A percentile compares a stretch with the other conserved stretches of the same genome.
phyloP scores from a whole-genome alignment of 495 filamentous ascomycete genomes.

The Penicillium canescens region DNA sequence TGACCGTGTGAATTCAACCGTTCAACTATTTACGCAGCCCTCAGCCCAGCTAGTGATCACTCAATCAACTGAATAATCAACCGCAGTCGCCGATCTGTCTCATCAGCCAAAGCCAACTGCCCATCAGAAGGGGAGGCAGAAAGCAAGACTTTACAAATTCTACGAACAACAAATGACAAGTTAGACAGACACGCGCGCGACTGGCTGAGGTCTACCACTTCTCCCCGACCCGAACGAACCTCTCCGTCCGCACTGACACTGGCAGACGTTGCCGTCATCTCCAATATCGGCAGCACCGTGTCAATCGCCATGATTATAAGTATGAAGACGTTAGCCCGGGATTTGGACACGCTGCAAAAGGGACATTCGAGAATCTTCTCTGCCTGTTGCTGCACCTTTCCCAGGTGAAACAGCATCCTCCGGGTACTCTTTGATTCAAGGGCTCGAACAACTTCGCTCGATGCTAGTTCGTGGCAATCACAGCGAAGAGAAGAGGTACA shows the following conservation, averaged over 20 bases:
- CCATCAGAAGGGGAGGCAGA: slow-evolving; percentile 21
- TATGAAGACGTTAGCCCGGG: background rate
- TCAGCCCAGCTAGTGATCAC: background rate
- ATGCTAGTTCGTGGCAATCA: background rate
- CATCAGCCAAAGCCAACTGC: slow-evolving; percentile 37
- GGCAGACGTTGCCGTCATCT: background rate
- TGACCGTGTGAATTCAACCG: too few species aligned
- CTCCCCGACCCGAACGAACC: background rate
- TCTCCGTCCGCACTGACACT: background rate
- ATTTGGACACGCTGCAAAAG: background rate
- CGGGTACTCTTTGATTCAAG: background rate
- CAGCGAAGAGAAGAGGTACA: background rate
- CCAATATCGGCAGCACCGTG: background rate
- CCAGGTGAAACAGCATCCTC: background rate
- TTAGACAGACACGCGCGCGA: background rate
- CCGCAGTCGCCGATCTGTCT: slow-evolving; percentile 38
- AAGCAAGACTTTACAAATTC: slow-evolving; percentile 8
- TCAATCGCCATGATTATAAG: slow-evolving; percentile 4
- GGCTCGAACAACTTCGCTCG: background rate
- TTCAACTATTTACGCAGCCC: too few species aligned
- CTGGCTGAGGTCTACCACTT: background rate
- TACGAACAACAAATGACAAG: slow-evolving; percentile 25
- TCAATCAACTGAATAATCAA: slow-evolving; percentile 20
- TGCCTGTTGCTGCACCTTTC: slow-evolving; percentile 4
- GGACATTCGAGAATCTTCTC: slow-evolving; percentile 1